Evolutionary conservation across 1,284 basidiomycete genomes (phyloP), one percentile per base, ranked within the genome.

Genomic region (Wolfiporia cocos): DNA sequence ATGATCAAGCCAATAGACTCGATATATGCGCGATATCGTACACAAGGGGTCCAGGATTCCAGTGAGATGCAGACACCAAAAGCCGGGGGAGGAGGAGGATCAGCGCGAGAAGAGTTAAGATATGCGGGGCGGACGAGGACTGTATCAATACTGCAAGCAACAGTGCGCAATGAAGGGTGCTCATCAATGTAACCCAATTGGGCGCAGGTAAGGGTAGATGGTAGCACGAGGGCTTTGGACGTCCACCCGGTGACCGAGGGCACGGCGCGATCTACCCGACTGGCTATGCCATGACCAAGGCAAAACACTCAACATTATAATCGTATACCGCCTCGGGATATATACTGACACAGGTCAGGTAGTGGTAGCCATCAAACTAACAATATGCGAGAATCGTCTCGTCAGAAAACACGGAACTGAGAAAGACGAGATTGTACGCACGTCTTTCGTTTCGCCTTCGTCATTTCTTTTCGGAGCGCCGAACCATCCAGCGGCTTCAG

Each of bases 391-490:
- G 21, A 30, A 28, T 17, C 9, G 9, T 5, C 32, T 40, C 9
- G 18, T 43, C 10, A 34, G 29, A 36, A 7, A 14, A 7, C 7
- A 21, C 11, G 9, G 17, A 15, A 28, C 15, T 24, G 14, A 42
- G 15, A 30, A 19, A 11, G 12, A 19, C 34, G 21, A 29, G 22
- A 28, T 12, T n/a, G 12, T 12, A 44, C 62, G 41, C 47, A 90
- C 89, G 90, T 95, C 77, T 95, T 94, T 71, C 93, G 85, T 71
- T 95, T 97, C 46, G 89, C 92, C 69, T 96, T 97, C 23, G 92
- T 94, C 93, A 99, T 97, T 64, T 98, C 95, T 69, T 98, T 99
- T 57, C 94, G 91, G 52, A 98, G 67, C 35, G 94, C 94, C 14
- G 92, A 86, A 3, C 92, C 92, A 57, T 98, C 95, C 52, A 99